Base-by-base conservation (phyloP, 2,329 filamentous ascomycete species). In the Xylaria sp. region DNA sequence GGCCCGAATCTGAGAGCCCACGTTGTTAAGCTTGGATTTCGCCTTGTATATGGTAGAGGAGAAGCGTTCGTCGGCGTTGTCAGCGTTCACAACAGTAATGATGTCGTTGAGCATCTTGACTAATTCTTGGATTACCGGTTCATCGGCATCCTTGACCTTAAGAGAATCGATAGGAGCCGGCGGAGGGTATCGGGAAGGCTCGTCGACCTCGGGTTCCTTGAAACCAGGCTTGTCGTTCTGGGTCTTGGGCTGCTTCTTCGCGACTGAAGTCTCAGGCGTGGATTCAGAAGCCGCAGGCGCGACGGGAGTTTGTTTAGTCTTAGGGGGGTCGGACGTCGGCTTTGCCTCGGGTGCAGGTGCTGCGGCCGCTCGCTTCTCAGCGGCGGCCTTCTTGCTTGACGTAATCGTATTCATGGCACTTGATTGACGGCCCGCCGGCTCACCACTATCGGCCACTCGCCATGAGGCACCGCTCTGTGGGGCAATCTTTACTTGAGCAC, bases 81-180 rank as follows among this genome's bases (percentile, higher is more conserved):
- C 95, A 66, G 92, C 92, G 80, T 98, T 97, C 79, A 98, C 90
- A 55, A 97, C 93, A 8, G 93, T 90, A 78, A 99, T 97, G 75
- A 99, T 91, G 80, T 97, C 93, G 82, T 99, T 99, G 75, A 99
- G 87, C 82, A 97, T 95, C 83, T 93, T 95, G 68, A 97, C 93
- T 5, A 99, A 85, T 76, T 98, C 93, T 81, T 98, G 94, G 24
- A 98, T 92, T 42, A 97, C 87, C 32, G 93, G 92, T 78, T 98
- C 95, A 68, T 90, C 89, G 61, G 92, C 93, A 75, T 93, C 88
- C 62, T 88, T 86, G 27, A 97, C 87, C 59, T 87, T 87, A 67
- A 98, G 83, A 69, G 94, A 89, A 77, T 97, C 93, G 73, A 98
- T 93, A 17, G 89, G 88, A 69, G 89, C 82, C 21, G 90, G 83